Percentiles rank a stretch among this genome's conserved stretches.
phyloP scores from a whole-genome alignment of 148 eudicot species.

The Rheum nobile region DNA sequence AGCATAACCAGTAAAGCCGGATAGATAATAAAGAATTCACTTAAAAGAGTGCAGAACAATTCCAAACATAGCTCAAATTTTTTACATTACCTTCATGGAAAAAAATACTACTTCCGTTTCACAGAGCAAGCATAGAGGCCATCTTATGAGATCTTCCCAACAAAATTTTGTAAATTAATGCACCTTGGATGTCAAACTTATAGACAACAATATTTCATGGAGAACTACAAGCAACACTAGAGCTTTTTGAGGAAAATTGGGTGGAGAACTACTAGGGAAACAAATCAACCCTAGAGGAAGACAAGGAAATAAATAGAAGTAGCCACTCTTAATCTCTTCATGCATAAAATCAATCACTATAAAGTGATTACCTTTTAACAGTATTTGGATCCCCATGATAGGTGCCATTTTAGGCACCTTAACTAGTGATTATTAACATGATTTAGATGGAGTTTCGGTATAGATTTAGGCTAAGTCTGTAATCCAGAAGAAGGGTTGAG shows the following conservation, averaged over 20 bases:
- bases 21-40: slow-evolving; percentile 36
- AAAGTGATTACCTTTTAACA: slow-evolving; percentile 58
- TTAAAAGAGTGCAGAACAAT: slow-evolving; percentile 43
- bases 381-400: slow-evolving; percentile 84
- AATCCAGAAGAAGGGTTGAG: too few species aligned
- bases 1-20: slow-evolving; percentile 16
- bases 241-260: slow-evolving; percentile 14
- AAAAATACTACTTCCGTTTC: slow-evolving; percentile 47
- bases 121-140: slow-evolving; percentile 57
- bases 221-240: slow-evolving; percentile 34
- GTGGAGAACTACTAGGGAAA: slow-evolving; percentile 4
- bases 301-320: slow-evolving; percentile 17
- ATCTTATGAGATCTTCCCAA: slow-evolving; percentile 64
- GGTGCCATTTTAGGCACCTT: too few species aligned
- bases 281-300: slow-evolving; percentile 19
- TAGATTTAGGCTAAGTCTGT: too few species aligned
- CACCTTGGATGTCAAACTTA: slow-evolving; percentile 49
- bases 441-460: too few species aligned
- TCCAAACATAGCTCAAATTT: slow-evolving; percentile 47
- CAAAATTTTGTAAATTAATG: slow-evolving; percentile 52
- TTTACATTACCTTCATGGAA: slow-evolving; percentile 67
- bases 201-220: slow-evolving; percentile 27
- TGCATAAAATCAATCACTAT: slow-evolving; percentile 6
- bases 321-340: slow-evolving; percentile 17
- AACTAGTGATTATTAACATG: too few species aligned